Conservation (phyloP, 2,329 filamentous ascomycete genomes). For the Clarireedia homoeocarpa region DNA sequence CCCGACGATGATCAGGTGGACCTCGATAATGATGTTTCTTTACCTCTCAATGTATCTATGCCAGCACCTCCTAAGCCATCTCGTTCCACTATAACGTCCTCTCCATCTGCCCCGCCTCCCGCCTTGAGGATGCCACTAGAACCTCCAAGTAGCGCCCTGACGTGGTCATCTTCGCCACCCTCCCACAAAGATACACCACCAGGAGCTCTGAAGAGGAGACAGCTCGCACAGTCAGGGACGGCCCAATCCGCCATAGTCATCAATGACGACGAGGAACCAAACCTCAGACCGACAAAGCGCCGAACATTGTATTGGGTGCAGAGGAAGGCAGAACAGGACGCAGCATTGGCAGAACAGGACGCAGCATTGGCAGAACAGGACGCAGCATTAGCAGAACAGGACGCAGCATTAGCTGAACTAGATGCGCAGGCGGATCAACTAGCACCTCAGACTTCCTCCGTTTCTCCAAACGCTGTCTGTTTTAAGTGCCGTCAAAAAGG, state of each 20-base stretch:
- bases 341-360: slow-evolving; percentile 10
- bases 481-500: slow-evolving; percentile 16
- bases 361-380: slow-evolving; percentile 6
- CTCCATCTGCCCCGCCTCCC: slow-evolving; percentile 11
- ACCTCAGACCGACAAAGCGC: slow-evolving; percentile 32
- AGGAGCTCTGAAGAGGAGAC: slow-evolving; percentile 12
- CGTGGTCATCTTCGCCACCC: slow-evolving; percentile 39
- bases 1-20: slow-evolving; percentile 76
- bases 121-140: slow-evolving; percentile 7
- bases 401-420: slow-evolving; percentile 13
- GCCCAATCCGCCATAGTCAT: slow-evolving; percentile 3
- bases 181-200: slow-evolving; percentile 34
- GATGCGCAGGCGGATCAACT: slow-evolving; percentile 16
- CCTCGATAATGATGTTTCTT: slow-evolving; percentile 47
- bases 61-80: slow-evolving; percentile 38
- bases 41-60: slow-evolving; percentile 18
- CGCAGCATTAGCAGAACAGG: slow-evolving; percentile 18
- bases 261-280: slow-evolving; percentile 12
- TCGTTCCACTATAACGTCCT: slow-evolving; percentile 19
- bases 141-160: slow-evolving; percentile 23
- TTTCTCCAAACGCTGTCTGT: slow-evolving; percentile 14
- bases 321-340: slow-evolving; percentile 28
- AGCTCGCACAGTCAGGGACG: slow-evolving; percentile 8
- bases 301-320: slow-evolving; percentile 27
- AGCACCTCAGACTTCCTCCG: slow-evolving; percentile 12